Base-by-base conservation (phyloP, 1,139 yeast species). In the Zygosaccharomyces sapae region DNA sequence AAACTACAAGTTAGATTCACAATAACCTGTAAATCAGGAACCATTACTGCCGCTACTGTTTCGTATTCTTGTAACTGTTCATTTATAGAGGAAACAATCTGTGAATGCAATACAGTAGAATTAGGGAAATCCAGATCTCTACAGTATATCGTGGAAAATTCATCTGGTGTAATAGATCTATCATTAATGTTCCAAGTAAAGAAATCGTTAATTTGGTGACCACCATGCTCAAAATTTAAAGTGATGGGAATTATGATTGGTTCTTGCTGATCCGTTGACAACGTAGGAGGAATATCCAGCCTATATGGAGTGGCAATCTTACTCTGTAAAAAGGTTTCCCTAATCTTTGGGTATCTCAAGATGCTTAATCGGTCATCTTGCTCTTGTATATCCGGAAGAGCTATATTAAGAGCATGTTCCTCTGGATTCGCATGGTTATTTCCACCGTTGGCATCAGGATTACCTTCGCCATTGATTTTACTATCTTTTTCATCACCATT, bases 131-230 rank as follows among this genome's bases (percentile, higher is more conserved):
- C 97, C 55, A 92, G 72, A 56, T 92, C 99, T 46, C 79, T 79
- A 59, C 95, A 83, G 54, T 90, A 76, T 27, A 88, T 77, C 24
- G 77, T 72, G 0, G 97, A 92, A 70, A 90, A 90, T 53, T 82
- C 82, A 50, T 83, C 87, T 0, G 97, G 97, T 0, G 95, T 83
- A 19, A 90, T 73, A 27, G 84, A 71, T 3, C 79, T 70, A 61
- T 92, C 97, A 59, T 83, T 81, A 39, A 86, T 61, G 62, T 92
- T 89, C 98, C 98, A 92, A 77, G 90, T 76, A 59, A 94, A 82
- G 52, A 81, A 81, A 61, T 92, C 99, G 18, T 80, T 81, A 22
- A 90, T 74, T 50, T 86, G 79, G 20, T 80, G 77, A 8, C 66
- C 67, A 48, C 83, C 83, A 53, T 81, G 79, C 53, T 88, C 96